phyloP scores from a whole-genome alignment of 2,329 filamentous ascomycete genomes.

The Nannizzia gypsea region DNA sequence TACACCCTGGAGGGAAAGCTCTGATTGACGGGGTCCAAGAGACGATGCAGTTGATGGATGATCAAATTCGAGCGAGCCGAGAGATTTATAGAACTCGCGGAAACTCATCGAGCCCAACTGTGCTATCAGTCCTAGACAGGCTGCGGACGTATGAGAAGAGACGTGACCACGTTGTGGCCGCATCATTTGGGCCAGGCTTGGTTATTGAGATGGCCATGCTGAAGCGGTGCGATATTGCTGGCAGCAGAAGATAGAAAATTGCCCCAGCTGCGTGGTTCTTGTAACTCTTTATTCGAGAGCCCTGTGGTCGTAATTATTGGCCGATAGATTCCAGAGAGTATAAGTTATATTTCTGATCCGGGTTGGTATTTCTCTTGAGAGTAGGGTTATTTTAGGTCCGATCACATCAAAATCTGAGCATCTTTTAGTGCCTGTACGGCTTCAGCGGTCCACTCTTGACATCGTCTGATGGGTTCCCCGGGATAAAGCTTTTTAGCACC shows the following conservation, averaged over 20 bases:
- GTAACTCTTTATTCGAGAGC: too few relatives aligned
- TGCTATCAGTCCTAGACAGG: neutral
- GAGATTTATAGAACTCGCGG: neutral
- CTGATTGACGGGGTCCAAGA: neutral
- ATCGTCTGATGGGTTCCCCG: constrained; percentile 17
- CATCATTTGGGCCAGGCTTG: neutral
- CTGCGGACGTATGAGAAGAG: neutral
- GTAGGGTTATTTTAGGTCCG: neutral
- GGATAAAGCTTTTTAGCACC: constrained; percentile 20
- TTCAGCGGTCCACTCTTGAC: constrained; percentile 24
- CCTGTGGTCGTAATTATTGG: neutral
- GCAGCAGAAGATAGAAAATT: neutral
- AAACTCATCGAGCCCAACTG: neutral
- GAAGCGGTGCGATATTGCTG: neutral
- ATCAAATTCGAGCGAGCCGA: neutral
- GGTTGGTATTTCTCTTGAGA: neutral
- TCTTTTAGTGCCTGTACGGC: constrained; percentile 13
- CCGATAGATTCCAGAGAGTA: neutral
- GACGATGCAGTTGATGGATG: neutral
- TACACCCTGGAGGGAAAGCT: neutral
- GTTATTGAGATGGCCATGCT: neutral
- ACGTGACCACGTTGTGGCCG: neutral
- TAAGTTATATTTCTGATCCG: neutral
- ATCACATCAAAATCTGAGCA: constrained; percentile 6
- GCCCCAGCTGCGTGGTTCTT: neutral